Evolutionary conservation across 1,284 basidiomycete species (phyloP).

Genomic region (Cystobasidium pallidum): DNA sequence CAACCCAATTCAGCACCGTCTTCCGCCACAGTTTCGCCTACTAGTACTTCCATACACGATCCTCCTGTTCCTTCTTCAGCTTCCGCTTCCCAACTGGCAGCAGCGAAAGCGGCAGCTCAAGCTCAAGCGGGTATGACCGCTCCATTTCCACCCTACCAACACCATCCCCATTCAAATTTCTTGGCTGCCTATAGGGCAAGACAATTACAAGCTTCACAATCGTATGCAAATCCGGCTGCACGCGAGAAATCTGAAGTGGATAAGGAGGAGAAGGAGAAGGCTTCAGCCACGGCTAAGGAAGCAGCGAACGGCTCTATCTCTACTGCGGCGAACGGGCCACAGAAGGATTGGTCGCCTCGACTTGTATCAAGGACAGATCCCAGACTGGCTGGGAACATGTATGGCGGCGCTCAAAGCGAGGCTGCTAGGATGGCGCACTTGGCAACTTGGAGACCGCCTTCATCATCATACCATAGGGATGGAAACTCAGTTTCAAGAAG

Average conservation of each 20-base stretch:
- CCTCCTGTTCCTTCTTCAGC: background rate
- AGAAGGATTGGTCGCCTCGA: conserved; percentile 14
- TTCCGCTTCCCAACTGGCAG: background rate
- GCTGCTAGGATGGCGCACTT: conserved; percentile 7
- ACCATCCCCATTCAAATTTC: conserved; percentile 21
- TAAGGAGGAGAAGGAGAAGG: conserved; percentile 5
- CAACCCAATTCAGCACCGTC: conserved; percentile 14
- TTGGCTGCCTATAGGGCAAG: conserved; percentile 20
- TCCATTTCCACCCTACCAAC: background rate
- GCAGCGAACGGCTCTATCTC: background rate
- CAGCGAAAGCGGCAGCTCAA: background rate
- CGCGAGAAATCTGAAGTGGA: background rate
- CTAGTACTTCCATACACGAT: conserved; percentile 9
- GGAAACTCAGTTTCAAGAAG: background rate
- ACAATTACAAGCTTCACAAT: background rate
- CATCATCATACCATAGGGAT: background rate
- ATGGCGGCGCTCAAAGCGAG: background rate
- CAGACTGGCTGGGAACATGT: background rate
- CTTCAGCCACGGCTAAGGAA: too few species aligned
- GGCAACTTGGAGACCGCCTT: conserved; percentile 15
- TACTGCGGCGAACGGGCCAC: background rate
- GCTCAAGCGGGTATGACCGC: background rate
- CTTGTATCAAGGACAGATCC: conserved; percentile 23
- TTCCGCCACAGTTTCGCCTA: conserved; percentile 16
- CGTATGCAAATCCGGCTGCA: background rate